These are phyloP conservation scores for Paspalum notatum DNA, from an alignment of 176 grass and related monocot genomes.

Conservation along the genomic window DNA sequence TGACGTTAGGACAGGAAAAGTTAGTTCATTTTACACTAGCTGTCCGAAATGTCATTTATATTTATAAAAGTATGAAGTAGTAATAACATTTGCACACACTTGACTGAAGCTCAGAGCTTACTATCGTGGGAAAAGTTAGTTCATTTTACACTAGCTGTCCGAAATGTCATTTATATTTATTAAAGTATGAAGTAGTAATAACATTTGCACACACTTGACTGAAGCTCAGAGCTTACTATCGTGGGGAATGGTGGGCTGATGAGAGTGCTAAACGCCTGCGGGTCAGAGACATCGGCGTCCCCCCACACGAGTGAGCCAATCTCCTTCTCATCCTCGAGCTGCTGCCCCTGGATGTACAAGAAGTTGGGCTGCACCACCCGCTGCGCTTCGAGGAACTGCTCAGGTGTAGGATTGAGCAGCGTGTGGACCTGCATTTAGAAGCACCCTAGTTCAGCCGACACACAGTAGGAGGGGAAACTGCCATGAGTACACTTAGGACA, in stretches of 20 bases:
- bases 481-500: neutral
- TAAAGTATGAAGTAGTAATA: conserved; percentile 12
- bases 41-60: too few relatives aligned
- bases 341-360: conserved; percentile 87
- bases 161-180: too few relatives aligned
- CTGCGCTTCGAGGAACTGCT: conserved; percentile 89
- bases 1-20: too few relatives aligned
- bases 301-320: conserved; percentile 86
- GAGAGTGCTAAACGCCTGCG: conserved; percentile 72
- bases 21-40: too few relatives aligned
- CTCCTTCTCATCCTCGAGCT: conserved; percentile 76
- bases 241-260: conserved; percentile 83
- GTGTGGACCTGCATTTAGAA: conserved; percentile 74
- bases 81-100: conserved; percentile 28
- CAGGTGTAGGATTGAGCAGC: conserved; percentile 78
- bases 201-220: conserved; percentile 27
- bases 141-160: too few relatives aligned
- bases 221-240: conserved; percentile 62
- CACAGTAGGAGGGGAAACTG: neutral
- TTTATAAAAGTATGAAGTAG: too few relatives aligned
- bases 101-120: conserved; percentile 48
- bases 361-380: conserved; percentile 76
- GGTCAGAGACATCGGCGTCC: conserved; percentile 60
- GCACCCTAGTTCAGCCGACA: conserved; percentile 8
- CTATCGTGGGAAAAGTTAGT: too few relatives aligned